Base-by-base conservation (phyloP, 1,139 yeast species). In the Hansenula lynferdii region DNA sequence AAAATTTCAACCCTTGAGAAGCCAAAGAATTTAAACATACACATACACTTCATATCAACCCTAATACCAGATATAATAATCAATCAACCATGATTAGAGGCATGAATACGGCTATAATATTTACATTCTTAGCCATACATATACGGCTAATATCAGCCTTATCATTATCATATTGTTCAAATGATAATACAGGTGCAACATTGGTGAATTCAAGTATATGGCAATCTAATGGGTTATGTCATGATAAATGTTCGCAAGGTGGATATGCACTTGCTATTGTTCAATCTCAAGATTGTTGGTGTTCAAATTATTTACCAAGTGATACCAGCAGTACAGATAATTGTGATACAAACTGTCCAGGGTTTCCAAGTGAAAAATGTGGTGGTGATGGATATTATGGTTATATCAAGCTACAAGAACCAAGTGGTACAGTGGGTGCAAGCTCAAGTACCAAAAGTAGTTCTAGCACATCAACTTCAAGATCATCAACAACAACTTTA, bases 191-290 rank as follows among this genome's bases (percentile, higher is more conserved):
- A 1, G 71, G 65, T 14, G 43, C 64, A 8, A 43, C 63, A 8
- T 54, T 54, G 33, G 28, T 44, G 15, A 43, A 21, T 12, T 24
- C 42, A 2, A 57, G 39, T 63, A 47, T 55, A 56, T 77, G 45
- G 40, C 70, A 65, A 70, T 72, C 83, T 27, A 74, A 71, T 48
- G 87, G 87, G 1, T 57, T 56, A 6, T 81, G 87, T 54, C 54
- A 64, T 7, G 65, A 64, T 40, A 57, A 63, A 28, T 81, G 89
- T 54, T 44, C 9, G 6, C 12, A 23, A 5, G 18, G 48, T 12
- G 79, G 76, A n/a, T 75, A 61, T 50, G 69, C 78, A 3, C 75
- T 70, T 40, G 87, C 79, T 5, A 67, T 81, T 34, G 59, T 80
- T 15, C 80, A 70, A 42, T 66, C 64, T 19, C 50, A 60, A 38